Base-by-base conservation (phyloP, 2,329 filamentous ascomycete species). In the Neofusicoccum cordaticola region DNA sequence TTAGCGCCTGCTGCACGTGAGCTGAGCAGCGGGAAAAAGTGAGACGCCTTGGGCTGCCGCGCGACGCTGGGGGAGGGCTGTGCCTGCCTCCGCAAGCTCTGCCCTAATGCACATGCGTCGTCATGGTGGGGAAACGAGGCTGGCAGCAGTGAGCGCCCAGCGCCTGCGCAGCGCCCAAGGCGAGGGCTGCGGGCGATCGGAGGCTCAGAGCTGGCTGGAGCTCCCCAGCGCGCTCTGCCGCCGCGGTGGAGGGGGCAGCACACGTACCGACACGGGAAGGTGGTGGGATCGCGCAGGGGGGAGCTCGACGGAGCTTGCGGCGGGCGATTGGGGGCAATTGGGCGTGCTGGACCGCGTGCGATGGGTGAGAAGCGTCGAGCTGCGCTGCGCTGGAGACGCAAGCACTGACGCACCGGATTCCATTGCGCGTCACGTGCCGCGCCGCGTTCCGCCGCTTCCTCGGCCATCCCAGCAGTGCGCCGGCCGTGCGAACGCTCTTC, bases 1-100 rank as follows among this genome's bases (percentile, higher is more conserved):
- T 64, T 56, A 58, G 65, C 53, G 65, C 15, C 22, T 34, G 62
- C 51, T 52, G 68, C 67, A 68, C 68, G 68, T 71, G 69, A 68
- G 65, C 27, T 31, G 27, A 31, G 27, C 27, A 31, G 27, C 66
- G 48, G 53, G 60, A 64, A 66, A 65, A 65, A 51, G 63, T 65
- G 65, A 66, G 66, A 69, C 60, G 60, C 50, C 50, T 62, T 42
- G 60, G 60, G 60, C 60, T 62, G 60, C 39, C 52, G 60, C 50
- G 56, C 56, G 19, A 47, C 56, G 56, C 41, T 37, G 41, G n/a
- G 27, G 27, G 56, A 60, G 56, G 56, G 56, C 56, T 60, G 56
- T 60, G 56, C 56, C 56, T 60, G 56, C 56, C 56, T 60, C 42
- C 27, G 53, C 53, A 58, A 58, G 53, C 53, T 58, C 56, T 47